phyloP scores from a whole-genome alignment of 495 filamentous ascomycete genomes.

The Articulospora tetracladia region DNA sequence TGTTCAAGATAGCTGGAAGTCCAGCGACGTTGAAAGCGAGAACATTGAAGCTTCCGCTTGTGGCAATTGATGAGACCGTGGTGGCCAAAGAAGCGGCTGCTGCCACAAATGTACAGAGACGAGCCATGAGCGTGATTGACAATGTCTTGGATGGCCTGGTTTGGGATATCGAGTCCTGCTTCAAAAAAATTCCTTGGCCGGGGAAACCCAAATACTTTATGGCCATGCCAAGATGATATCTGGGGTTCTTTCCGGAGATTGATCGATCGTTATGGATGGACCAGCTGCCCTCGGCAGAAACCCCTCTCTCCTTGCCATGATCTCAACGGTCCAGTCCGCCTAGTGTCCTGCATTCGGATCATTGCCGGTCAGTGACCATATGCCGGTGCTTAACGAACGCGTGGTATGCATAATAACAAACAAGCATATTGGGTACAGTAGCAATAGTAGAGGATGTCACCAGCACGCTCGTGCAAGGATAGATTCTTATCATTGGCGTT shows the following conservation, averaged over 20 bases:
- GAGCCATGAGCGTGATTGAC: constrained; percentile 2
- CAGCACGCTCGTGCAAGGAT: neutral
- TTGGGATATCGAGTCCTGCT: neutral
- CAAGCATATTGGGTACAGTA: neutral
- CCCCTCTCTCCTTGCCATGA: neutral
- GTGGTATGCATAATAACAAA: too few relatives aligned
- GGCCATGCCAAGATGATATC: neutral
- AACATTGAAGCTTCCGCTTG: constrained; percentile 39
- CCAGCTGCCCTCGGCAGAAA: neutral
- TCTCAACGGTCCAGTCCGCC: neutral
- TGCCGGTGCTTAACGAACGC: too few relatives aligned
- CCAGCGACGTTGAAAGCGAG: constrained; percentile 60
- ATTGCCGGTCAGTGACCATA: neutral
- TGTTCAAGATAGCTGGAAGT: constrained; percentile 47
- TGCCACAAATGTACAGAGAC: constrained; percentile 2
- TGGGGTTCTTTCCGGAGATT: neutral
- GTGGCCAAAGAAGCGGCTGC: constrained; percentile 1
- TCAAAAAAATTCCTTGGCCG: too few relatives aligned
- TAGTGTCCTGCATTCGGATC: neutral
- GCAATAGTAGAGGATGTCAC: neutral
- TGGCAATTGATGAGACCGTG: neutral
- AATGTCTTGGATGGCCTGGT: neutral
- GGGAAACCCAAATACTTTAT: neutral
- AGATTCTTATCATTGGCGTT: neutral
- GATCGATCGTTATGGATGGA: neutral